These are phyloP conservation scores for Cyclocybe aegerita DNA, from an alignment of 768 basidiomycete genomes.

Conservation along the genomic window DNA sequence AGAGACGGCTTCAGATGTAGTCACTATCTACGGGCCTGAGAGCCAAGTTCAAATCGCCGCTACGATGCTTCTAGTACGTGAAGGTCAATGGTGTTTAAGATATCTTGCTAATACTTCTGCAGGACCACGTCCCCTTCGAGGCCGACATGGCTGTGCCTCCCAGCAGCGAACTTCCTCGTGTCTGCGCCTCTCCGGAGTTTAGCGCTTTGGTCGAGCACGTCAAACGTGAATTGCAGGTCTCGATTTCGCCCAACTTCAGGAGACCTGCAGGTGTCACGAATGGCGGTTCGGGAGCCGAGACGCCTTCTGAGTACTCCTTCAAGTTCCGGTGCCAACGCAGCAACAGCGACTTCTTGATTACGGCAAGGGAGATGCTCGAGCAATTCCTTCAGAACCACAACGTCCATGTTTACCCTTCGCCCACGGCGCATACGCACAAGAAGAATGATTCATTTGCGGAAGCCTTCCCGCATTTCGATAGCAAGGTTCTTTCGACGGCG, in stretches of 20 bases:
- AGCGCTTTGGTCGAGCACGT: slow-evolving; percentile 82
- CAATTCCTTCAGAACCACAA: slow-evolving; percentile 86
- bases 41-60: slow-evolving; percentile 96
- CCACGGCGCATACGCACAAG: slow-evolving; percentile 77
- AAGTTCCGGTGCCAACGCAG: slow-evolving; percentile 95
- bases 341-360: slow-evolving; percentile 89
- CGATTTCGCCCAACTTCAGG: slow-evolving; percentile 82
- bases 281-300: slow-evolving; percentile 48
- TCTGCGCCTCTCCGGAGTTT: slow-evolving; percentile 83
- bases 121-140: slow-evolving; percentile 97
- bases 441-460: slow-evolving; percentile 92
- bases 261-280: slow-evolving; percentile 37
- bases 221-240: slow-evolving; percentile 92
- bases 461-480: slow-evolving; percentile 95
- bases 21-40: slow-evolving; percentile 96
- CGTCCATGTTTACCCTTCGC: slow-evolving; percentile 78
- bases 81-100: neutral
- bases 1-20: slow-evolving; percentile 90
- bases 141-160: slow-evolving; percentile 92
- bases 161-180: slow-evolving; percentile 70
- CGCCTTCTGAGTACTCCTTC: slow-evolving; percentile 81
- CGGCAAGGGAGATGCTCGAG: slow-evolving; percentile 90
- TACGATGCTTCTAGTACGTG: slow-evolving; percentile 86
- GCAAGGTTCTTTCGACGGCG: slow-evolving; percentile 84
- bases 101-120: slow-evolving; percentile 1